Conservation (phyloP, 176 grass and related monocot species). For the Metroxylon sagu region DNA sequence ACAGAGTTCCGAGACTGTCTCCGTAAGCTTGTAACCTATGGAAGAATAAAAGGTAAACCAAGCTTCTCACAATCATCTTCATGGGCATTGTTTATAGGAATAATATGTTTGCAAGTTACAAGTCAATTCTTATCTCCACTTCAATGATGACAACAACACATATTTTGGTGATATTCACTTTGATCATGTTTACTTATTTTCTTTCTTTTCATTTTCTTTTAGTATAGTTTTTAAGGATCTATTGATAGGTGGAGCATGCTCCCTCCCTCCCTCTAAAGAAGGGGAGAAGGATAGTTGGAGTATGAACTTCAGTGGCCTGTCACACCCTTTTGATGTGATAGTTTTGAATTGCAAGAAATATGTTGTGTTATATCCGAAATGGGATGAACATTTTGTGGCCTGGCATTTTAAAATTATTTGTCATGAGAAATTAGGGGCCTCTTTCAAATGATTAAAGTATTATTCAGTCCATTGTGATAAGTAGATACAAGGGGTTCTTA, state of each 20-base stretch:
- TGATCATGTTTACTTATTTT: no score
- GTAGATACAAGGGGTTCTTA: not conserved
- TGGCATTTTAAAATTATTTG: not conserved
- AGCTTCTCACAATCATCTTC: conserved; percentile 12
- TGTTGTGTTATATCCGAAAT: not conserved
- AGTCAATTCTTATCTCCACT: not conserved
- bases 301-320: no score
- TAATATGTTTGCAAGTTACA: not conserved
- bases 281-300: no score
- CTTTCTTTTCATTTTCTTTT: no score
- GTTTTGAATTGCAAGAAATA: not conserved
- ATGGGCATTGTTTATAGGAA: not conserved
- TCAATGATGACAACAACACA: no score
- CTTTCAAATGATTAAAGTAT: not conserved
- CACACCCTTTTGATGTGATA: no score
- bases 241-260: no score
- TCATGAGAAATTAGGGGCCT: not conserved
- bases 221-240: no score
- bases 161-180: no score
- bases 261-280: no score
- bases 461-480: not conserved
- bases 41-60: conserved; percentile 77
- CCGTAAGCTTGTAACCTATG: conserved; percentile 53
- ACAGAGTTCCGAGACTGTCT: conserved; percentile 72
- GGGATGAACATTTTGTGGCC: not conserved